Evolutionary conservation across 208 protist genomes (phyloP).

Genomic region (Acanthamoeba rhysodes): DNA sequence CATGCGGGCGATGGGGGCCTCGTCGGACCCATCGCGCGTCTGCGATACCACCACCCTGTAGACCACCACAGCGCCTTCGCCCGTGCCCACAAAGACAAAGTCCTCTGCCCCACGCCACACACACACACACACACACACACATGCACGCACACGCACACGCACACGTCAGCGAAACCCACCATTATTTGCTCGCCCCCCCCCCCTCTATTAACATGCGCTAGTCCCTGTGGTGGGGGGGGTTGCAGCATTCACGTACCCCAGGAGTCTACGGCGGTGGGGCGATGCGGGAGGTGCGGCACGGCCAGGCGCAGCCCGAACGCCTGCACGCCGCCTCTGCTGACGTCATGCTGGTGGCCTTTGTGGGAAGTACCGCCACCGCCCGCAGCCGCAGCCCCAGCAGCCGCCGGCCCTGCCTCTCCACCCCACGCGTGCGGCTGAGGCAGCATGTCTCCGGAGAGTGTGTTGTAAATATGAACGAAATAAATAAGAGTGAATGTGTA

Average conservation of each 20-base stretch:
- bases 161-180: too few relatives aligned
- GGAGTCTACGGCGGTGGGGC: conserved; percentile 13
- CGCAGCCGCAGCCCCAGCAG: too few relatives aligned
- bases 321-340: neutral
- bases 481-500: too few relatives aligned
- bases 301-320: neutral
- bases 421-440: too few relatives aligned
- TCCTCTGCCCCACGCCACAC: neutral
- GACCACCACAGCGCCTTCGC: neutral
- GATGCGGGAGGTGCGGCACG: neutral
- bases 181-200: too few relatives aligned
- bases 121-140: too few relatives aligned
- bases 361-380: neutral
- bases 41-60: neutral
- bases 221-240: too few relatives aligned
- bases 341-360: neutral
- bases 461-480: too few relatives aligned
- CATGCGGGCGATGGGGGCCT: neutral
- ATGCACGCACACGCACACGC: too few relatives aligned
- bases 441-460: too few relatives aligned
- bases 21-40: neutral
- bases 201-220: too few relatives aligned
- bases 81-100: conserved; percentile 14
- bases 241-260: neutral
- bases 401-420: too few relatives aligned